These are phyloP conservation scores for Yamadazyma oceani DNA, from an alignment of 1,139 yeast genomes.

Conservation along the genomic window DNA sequence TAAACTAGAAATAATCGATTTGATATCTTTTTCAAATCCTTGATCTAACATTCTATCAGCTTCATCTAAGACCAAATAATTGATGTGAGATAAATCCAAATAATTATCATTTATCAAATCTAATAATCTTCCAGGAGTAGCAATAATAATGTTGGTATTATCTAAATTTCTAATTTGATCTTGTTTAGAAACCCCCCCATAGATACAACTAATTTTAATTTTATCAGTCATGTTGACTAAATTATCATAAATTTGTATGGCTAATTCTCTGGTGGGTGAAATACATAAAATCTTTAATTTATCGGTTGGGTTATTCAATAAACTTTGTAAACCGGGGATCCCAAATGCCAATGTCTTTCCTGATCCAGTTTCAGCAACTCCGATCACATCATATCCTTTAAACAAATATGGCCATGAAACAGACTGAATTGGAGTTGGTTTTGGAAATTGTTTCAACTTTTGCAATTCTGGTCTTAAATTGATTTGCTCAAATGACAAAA, in stretches of 20 bases:
- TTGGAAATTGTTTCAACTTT: slow-evolving; percentile 68
- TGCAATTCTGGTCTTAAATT: slow-evolving; percentile 53
- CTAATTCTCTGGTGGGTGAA: slow-evolving; percentile 97
- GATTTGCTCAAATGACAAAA: slow-evolving; percentile 66
- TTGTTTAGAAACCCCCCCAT: slow-evolving; percentile 97
- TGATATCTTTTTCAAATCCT: slow-evolving; percentile 96
- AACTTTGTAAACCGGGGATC: slow-evolving; percentile 88
- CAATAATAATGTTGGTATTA: slow-evolving; percentile 73
- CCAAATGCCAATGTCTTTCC: slow-evolving; percentile 98
- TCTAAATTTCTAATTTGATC: slow-evolving; percentile 75
- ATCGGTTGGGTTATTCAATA: slow-evolving; percentile 42
- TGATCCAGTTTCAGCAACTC: slow-evolving; percentile 98
- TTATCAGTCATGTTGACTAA: slow-evolving; percentile 66
- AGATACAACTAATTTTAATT: slow-evolving; percentile 77
- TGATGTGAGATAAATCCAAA: slow-evolving; percentile 63
- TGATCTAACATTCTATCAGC: slow-evolving; percentile 97
- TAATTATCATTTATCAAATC: slow-evolving; percentile 91
- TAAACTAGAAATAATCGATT: slow-evolving; percentile 66
- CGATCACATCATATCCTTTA: slow-evolving; percentile 81
- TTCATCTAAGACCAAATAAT: slow-evolving; percentile 88
- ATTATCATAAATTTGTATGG: slow-evolving; percentile 90
- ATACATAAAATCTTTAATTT: slow-evolving; percentile 79
- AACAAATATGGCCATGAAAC: slow-evolving; percentile 93
- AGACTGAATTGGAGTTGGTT: slow-evolving; percentile 97
- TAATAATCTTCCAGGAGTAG: slow-evolving; percentile 94